Percentiles rank a stretch among this genome's conserved stretches.
Conservation (phyloP, 208 protist genomes). For the Acanthamoeba polyphaga region DNA sequence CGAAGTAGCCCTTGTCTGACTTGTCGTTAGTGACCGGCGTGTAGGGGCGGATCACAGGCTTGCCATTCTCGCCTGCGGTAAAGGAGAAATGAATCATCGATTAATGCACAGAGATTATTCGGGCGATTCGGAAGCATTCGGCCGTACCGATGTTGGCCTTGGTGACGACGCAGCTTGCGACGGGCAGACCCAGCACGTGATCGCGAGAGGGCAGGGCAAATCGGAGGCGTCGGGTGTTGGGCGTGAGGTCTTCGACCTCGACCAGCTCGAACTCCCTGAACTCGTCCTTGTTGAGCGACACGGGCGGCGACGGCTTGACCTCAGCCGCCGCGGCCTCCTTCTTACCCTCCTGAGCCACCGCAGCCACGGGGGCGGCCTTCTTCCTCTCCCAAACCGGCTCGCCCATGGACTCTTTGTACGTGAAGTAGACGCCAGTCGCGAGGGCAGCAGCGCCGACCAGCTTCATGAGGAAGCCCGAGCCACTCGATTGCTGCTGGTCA, state of each 20-base stretch:
- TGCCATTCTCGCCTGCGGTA: constrained; percentile 38
- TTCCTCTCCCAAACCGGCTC: not conserved
- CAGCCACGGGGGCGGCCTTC: not conserved
- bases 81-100: not conserved
- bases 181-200: not conserved
- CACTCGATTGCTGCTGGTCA: not conserved
- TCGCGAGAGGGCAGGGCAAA: constrained; percentile 44
- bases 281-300: constrained; percentile 29
- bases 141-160: constrained; percentile 13
- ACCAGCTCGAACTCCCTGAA: constrained; percentile 45
- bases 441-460: not conserved
- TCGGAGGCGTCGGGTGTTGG: not conserved
- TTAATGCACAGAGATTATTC: not conserved
- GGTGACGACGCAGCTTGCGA: constrained; percentile 18
- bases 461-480: not conserved
- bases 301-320: not conserved
- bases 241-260: constrained; percentile 25
- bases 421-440: not conserved
- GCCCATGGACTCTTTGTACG: not conserved
- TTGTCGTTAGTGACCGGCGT: constrained; percentile 46
- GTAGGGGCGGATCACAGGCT: constrained; percentile 66
- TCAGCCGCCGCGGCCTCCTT: not conserved
- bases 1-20: constrained; percentile 39
- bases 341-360: not conserved
- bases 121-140: not conserved